Percentiles rank a stretch among this genome's conserved stretches.
These are phyloP conservation scores for Diaporthe amygdali DNA, from an alignment of 2,329 filamentous ascomycete species.

Conservation along the genomic window DNA sequence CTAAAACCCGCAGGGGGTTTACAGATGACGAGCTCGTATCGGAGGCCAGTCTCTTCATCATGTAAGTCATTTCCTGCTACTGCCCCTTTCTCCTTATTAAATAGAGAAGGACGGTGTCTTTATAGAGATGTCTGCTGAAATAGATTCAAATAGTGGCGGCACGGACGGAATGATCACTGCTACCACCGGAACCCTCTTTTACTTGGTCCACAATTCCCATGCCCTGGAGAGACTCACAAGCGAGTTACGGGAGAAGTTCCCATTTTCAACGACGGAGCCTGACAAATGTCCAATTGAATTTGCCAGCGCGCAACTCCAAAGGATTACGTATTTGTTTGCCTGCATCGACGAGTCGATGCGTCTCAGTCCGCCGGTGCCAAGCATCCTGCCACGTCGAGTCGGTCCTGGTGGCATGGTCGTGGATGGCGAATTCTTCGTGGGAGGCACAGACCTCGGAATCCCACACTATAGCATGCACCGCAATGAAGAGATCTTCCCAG, in stretches of 20 bases:
- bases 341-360: neutral
- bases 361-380: neutral
- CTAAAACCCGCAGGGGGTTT: neutral
- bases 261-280: neutral
- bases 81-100: no score
- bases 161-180: neutral
- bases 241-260: neutral
- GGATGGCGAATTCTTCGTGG: neutral
- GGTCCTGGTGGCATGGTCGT: neutral
- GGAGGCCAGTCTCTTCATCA: neutral
- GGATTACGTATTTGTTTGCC: neutral
- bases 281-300: neutral
- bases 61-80: no score
- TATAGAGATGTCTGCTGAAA: no score
- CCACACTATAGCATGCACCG: neutral
- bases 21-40: neutral
- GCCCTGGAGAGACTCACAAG: neutral
- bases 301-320: neutral
- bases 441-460: neutral
- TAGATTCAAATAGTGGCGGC: no score
- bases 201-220: neutral
- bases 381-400: neutral
- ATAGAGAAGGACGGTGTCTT: no score
- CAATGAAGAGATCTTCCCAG: neutral
- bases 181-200: neutral